These are phyloP conservation scores for Stenocarpella maydis DNA, from an alignment of 2,329 filamentous ascomycete genomes.

Conservation along the genomic window DNA sequence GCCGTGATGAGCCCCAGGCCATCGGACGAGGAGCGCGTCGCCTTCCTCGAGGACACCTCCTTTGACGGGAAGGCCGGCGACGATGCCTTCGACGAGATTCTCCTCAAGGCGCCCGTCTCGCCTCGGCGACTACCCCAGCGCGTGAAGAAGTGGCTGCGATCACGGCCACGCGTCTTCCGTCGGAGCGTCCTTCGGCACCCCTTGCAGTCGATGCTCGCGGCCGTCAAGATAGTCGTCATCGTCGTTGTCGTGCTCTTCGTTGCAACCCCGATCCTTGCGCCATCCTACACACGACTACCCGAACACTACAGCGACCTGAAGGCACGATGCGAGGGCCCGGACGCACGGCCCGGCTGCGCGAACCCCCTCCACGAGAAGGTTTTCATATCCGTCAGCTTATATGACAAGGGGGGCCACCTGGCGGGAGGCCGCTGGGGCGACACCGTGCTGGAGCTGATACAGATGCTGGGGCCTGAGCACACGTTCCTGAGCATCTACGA, in stretches of 20 bases:
- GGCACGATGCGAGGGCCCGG: constrained; percentile 42
- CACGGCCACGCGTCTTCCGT: constrained; percentile 31
- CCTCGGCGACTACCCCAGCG: constrained; percentile 14
- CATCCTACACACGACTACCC: constrained; percentile 53
- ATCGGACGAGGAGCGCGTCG: constrained; percentile 34
- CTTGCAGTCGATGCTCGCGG: constrained; percentile 19
- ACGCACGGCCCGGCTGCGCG: constrained; percentile 45
- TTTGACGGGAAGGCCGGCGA: constrained; percentile 29
- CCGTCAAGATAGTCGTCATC: constrained; percentile 40
- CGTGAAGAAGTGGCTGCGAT: constrained; percentile 31
- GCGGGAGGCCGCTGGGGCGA: constrained; percentile 71
- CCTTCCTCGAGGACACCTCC: constrained; percentile 29
- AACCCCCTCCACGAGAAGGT: constrained; percentile 66
- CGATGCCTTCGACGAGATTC: constrained; percentile 26
- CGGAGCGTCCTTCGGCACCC: constrained; percentile 33
- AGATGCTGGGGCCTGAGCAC: constrained; percentile 72
- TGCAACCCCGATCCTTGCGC: constrained; percentile 47
- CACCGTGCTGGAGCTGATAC: constrained; percentile 66
- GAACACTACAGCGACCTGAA: constrained; percentile 48
- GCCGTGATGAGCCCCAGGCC: constrained; percentile 27
- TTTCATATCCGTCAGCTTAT: constrained; percentile 78
- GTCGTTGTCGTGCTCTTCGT: constrained; percentile 45
- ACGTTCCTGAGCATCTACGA: constrained; percentile 79
- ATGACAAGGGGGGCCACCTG: constrained; percentile 68
- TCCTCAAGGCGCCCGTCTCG: constrained; percentile 1